Percentiles rank a stretch among this genome's conserved stretches.
phyloP scores from a whole-genome alignment of 768 basidiomycete genomes.

The Guyanaporus albipodus region DNA sequence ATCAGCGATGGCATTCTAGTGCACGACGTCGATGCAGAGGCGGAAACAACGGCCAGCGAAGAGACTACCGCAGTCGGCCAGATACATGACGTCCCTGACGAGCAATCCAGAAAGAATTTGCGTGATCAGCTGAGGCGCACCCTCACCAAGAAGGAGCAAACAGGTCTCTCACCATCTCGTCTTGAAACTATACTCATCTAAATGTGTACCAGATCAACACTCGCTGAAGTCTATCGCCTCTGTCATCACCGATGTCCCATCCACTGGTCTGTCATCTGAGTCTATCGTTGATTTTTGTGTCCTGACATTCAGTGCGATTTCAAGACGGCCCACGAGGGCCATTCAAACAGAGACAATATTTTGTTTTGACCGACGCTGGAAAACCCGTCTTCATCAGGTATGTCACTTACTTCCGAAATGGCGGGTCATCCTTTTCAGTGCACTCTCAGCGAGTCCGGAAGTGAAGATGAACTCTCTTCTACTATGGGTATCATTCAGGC shows the following conservation, averaged over 20 bases:
- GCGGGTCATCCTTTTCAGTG: background rate
- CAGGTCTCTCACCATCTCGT: slow-evolving; percentile 36
- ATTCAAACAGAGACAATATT: slow-evolving; percentile 71
- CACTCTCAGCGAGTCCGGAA: slow-evolving; percentile 43
- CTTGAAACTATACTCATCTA: slow-evolving; percentile 9
- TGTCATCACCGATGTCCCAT: slow-evolving; percentile 36
- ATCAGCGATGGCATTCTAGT: slow-evolving; percentile 66
- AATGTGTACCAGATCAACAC: slow-evolving; percentile 10
- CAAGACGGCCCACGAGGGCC: slow-evolving; percentile 16
- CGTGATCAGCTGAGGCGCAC: slow-evolving; percentile 72
- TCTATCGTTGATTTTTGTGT: background rate
- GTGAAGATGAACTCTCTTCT: slow-evolving; percentile 63
- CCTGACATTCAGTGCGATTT: slow-evolving; percentile 1
- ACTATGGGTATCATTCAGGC: slow-evolving; percentile 93
- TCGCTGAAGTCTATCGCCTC: slow-evolving; percentile 13
- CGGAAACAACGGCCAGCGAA: slow-evolving; percentile 52
- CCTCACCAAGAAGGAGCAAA: slow-evolving; percentile 46
- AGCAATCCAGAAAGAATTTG: slow-evolving; percentile 58
- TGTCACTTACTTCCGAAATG: slow-evolving; percentile 10
- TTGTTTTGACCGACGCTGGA: slow-evolving; percentile 90
- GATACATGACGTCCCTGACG: slow-evolving; percentile 43
- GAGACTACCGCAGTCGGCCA: slow-evolving; percentile 46
- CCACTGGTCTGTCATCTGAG: slow-evolving; percentile 16
- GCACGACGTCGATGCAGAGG: slow-evolving; percentile 64
- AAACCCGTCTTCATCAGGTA: slow-evolving; percentile 96